A percentile compares a stretch with the other conserved stretches of the same genome.
Evolutionary conservation across 768 basidiomycete species (phyloP).

Genomic region (Termitomyces sp.): DNA sequence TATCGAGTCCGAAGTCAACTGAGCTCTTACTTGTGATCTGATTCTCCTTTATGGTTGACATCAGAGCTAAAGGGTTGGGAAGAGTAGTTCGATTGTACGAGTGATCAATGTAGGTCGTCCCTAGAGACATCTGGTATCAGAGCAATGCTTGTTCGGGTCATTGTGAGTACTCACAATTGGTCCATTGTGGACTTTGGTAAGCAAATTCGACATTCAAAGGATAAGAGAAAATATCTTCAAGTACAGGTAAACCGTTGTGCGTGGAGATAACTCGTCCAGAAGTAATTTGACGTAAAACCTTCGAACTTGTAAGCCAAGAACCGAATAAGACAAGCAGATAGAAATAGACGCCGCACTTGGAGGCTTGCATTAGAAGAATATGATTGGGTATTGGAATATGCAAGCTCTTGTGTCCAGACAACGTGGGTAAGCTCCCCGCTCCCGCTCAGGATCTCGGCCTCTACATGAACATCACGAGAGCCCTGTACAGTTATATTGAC

Average conservation of each 20-base stretch:
- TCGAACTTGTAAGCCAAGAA: neutral
- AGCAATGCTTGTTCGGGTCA: neutral
- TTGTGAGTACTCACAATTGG: slow-evolving; percentile 30
- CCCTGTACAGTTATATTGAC: slow-evolving; percentile 63
- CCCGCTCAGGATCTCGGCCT: slow-evolving; percentile 57
- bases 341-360: slow-evolving; percentile 28
- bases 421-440: slow-evolving; percentile 56
- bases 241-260: slow-evolving; percentile 35
- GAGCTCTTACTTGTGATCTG: slow-evolving; percentile 52
- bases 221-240: slow-evolving; percentile 41
- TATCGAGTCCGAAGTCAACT: slow-evolving; percentile 22
- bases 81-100: slow-evolving; percentile 58
- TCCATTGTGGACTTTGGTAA: slow-evolving; percentile 26
- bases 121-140: slow-evolving; percentile 26
- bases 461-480: slow-evolving; percentile 52
- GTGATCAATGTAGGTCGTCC: slow-evolving; percentile 57
- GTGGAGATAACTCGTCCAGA: slow-evolving; percentile 33
- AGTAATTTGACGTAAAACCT: slow-evolving; percentile 40
- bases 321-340: neutral
- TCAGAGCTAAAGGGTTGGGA: slow-evolving; percentile 56
- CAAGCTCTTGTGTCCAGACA: slow-evolving; percentile 56
- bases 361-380: slow-evolving; percentile 45
- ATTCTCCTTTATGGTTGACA: slow-evolving; percentile 52
- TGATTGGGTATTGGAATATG: slow-evolving; percentile 60
- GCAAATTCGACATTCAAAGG: slow-evolving; percentile 44